Percentiles rank a stretch among this genome's conserved stretches.
Evolutionary conservation across 2,329 filamentous ascomycete genomes (phyloP).

Genomic region (Botryotinia convoluta): DNA sequence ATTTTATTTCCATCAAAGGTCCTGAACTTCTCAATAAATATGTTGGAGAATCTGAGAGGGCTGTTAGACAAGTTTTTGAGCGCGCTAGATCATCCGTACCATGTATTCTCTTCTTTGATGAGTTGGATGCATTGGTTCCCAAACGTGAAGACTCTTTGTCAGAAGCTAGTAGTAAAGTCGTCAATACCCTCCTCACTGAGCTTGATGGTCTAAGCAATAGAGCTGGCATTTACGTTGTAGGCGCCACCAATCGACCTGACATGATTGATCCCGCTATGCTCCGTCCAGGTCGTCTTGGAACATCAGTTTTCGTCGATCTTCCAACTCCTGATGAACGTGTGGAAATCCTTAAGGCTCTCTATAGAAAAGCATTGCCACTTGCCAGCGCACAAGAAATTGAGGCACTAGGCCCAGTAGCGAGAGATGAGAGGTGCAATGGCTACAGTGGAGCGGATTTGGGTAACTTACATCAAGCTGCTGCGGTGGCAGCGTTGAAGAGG

Average conservation of each 20-base stretch:
- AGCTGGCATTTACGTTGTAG: slow-evolving; percentile 88
- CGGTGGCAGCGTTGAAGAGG: slow-evolving; percentile 38
- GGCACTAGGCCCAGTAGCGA: slow-evolving; percentile 62
- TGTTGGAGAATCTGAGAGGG: slow-evolving; percentile 92
- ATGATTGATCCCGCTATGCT: slow-evolving; percentile 97
- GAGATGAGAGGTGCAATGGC: slow-evolving; percentile 64
- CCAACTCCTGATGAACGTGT: slow-evolving; percentile 76
- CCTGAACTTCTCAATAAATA: slow-evolving; percentile 97
- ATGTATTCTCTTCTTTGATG: slow-evolving; percentile 97
- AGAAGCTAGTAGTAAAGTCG: slow-evolving; percentile 82
- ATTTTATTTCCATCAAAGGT: slow-evolving; percentile 97
- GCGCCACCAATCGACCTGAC: slow-evolving; percentile 90
- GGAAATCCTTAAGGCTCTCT: slow-evolving; percentile 76
- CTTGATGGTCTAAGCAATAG: slow-evolving; percentile 81
- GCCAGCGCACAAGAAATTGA: slow-evolving; percentile 52
- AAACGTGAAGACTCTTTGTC: slow-evolving; percentile 74
- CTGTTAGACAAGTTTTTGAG: slow-evolving; percentile 86
- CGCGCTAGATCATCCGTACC: slow-evolving; percentile 83
- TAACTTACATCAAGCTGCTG: slow-evolving; percentile 46
- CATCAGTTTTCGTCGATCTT: slow-evolving; percentile 83
- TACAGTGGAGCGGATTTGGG: slow-evolving; percentile 71
- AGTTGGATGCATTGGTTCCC: slow-evolving; percentile 89
- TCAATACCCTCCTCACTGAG: slow-evolving; percentile 93
- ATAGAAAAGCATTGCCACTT: slow-evolving; percentile 51
- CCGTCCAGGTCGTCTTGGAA: slow-evolving; percentile 84